Conservation (phyloP, 345 rosid species). For the Fremontodendron californicum region DNA sequence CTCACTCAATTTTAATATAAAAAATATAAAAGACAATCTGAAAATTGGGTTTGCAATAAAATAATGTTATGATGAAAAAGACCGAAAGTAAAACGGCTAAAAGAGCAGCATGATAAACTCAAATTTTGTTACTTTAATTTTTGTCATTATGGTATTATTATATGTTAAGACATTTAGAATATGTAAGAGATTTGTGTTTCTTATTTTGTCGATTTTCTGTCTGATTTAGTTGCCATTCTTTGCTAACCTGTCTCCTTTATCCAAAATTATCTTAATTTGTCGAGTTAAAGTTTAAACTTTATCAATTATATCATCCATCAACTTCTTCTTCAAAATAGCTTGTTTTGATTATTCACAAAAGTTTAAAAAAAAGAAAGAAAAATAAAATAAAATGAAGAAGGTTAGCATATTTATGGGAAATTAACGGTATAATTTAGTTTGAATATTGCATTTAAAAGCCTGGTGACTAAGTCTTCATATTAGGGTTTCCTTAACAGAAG, state of each 20-base stretch:
- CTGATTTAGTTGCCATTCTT: conserved; percentile 8
- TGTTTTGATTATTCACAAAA: not conserved
- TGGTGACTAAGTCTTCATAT: too few relatives aligned
- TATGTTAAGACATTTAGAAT: not conserved
- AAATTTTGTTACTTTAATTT: not conserved
- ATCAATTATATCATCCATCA: not conserved
- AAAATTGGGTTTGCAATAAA: not conserved
- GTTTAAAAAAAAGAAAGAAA: too few relatives aligned
- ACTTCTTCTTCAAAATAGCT: not conserved
- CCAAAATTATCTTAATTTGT: not conserved
- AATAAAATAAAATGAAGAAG: not conserved
- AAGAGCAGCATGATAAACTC: not conserved
- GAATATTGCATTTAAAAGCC: not conserved
- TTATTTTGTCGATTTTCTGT: not conserved
- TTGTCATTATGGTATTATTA: not conserved
- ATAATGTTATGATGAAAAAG: not conserved
- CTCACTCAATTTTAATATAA: too few relatives aligned
- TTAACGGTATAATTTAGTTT: not conserved
- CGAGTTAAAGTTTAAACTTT: not conserved
- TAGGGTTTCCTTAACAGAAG: not conserved
- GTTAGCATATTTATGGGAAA: not conserved
- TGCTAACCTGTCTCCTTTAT: not conserved
- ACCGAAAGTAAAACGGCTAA: not conserved
- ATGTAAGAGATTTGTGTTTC: not conserved
- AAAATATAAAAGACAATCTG: not conserved